These are phyloP conservation scores for Aspergillus awamori DNA, from an alignment of 2,329 filamentous ascomycete genomes.

Conservation along the genomic window DNA sequence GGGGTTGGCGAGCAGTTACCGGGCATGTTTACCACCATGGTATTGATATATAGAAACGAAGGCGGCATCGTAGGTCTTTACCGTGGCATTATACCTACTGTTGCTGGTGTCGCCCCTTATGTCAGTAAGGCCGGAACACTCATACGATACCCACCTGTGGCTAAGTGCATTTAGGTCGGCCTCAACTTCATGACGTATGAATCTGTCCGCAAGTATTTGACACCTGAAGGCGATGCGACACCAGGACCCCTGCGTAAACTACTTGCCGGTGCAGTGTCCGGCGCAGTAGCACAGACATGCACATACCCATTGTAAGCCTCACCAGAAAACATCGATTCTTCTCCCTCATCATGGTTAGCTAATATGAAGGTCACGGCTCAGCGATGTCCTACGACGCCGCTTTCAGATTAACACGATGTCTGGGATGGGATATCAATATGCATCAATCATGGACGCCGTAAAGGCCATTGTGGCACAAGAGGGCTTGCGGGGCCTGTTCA, in stretches of 20 bases:
- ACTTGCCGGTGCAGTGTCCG: slow-evolving; percentile 87
- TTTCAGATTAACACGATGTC: slow-evolving; percentile 99
- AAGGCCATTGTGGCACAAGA: slow-evolving; percentile 80
- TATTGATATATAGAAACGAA: slow-evolving; percentile 85
- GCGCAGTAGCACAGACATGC: slow-evolving; percentile 93
- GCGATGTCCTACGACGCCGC: slow-evolving; percentile 85
- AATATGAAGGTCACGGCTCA: slow-evolving; percentile 40
- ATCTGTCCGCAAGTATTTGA: slow-evolving; percentile 78
- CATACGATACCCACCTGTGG: not conserved
- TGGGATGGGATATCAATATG: slow-evolving; percentile 96
- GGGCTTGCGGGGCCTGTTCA: slow-evolving; percentile 84
- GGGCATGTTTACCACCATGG: slow-evolving; percentile 88
- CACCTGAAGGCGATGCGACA: slow-evolving; percentile 82
- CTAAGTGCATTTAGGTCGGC: slow-evolving; percentile 65
- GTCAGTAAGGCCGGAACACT: slow-evolving; percentile 50
- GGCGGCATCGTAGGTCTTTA: slow-evolving; percentile 87
- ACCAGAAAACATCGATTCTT: not conserved
- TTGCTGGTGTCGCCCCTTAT: slow-evolving; percentile 94
- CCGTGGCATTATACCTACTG: slow-evolving; percentile 87
- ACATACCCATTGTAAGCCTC: slow-evolving; percentile 89
- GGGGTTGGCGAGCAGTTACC: slow-evolving; percentile 67
- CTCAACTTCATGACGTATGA: slow-evolving; percentile 99
- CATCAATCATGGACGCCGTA: slow-evolving; percentile 80
- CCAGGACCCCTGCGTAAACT: slow-evolving; percentile 80
- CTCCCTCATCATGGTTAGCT: not conserved